A percentile compares a stretch with the other conserved stretches of the same genome.
These are phyloP conservation scores for Rutstroemia sp. DNA, from an alignment of 2,329 filamentous ascomycete species.

Conservation along the genomic window DNA sequence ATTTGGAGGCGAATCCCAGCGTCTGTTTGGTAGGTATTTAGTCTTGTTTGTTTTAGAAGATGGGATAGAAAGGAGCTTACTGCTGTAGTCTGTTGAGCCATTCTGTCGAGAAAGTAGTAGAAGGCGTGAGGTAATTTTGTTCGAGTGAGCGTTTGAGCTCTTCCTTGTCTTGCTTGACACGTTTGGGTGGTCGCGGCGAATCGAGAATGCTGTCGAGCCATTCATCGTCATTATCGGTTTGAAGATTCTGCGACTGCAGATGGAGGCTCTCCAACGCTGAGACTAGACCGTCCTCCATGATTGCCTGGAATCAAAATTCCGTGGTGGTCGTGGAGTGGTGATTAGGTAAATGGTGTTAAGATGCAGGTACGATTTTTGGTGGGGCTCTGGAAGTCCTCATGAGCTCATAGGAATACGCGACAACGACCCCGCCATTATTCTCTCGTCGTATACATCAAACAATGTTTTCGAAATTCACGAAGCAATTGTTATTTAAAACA, in stretches of 20 bases:
- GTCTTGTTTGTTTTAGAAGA: constrained; percentile 10
- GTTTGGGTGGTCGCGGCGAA: constrained; percentile 43
- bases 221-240: constrained; percentile 25
- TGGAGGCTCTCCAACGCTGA: constrained; percentile 45
- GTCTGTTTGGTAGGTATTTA: constrained; percentile 30
- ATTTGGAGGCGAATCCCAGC: constrained; percentile 77
- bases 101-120: constrained; percentile 67
- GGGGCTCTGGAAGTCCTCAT: not conserved
- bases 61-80: constrained; percentile 31
- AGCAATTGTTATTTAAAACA: not conserved
- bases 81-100: constrained; percentile 90
- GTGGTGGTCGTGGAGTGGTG: not conserved
- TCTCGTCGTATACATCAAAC: not conserved
- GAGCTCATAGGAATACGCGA: not conserved
- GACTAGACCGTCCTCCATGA: constrained; percentile 33
- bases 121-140: constrained; percentile 69
- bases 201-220: constrained; percentile 55
- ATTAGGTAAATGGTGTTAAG: not conserved
- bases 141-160: constrained; percentile 66
- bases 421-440: not conserved
- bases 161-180: constrained; percentile 45
- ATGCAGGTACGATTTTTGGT: not conserved
- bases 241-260: constrained; percentile 30
- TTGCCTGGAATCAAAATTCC: not conserved
- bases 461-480: not conserved